Conservation (phyloP, 768 basidiomycete species). For the Agaricus sinodeliciosus region DNA sequence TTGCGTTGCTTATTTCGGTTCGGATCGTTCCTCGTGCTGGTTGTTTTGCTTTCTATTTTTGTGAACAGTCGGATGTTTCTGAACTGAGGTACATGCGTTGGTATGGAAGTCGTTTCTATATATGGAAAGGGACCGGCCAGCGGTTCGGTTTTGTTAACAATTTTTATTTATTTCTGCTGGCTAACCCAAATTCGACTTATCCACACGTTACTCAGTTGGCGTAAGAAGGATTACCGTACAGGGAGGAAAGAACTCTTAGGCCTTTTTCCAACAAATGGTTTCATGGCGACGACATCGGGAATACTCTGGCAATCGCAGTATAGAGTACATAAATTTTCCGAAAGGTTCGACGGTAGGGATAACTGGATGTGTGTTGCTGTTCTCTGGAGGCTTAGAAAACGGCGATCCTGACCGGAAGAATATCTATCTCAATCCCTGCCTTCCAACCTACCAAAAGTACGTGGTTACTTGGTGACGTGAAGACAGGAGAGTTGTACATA, state of each 20-base stretch:
- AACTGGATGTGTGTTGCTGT: not conserved
- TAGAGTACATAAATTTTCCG: no score
- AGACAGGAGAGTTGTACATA: conserved; percentile 1
- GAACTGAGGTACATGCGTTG: not conserved
- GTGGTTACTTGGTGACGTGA: conserved; percentile 4
- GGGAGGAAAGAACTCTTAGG: no score
- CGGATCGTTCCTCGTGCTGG: conserved; percentile 1
- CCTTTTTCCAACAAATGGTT: no score
- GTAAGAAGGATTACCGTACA: no score
- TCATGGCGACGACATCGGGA: no score
- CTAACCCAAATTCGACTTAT: no score
- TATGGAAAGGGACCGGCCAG: not conserved
- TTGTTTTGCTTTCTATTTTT: conserved; percentile 3
- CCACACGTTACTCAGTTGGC: no score
- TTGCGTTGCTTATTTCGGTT: not conserved
- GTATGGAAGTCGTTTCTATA: not conserved
- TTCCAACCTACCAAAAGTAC: not conserved
- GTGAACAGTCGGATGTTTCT: conserved; percentile 5
- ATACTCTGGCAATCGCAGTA: no score
- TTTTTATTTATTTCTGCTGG: not conserved
- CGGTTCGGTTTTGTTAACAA: not conserved
- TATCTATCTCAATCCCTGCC: not conserved
- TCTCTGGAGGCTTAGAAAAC: not conserved
- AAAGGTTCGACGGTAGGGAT: no score
- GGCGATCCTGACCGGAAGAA: not conserved